Base-by-base conservation (phyloP, 2,329 filamentous ascomycete species). In the Fusarium lateritium region DNA sequence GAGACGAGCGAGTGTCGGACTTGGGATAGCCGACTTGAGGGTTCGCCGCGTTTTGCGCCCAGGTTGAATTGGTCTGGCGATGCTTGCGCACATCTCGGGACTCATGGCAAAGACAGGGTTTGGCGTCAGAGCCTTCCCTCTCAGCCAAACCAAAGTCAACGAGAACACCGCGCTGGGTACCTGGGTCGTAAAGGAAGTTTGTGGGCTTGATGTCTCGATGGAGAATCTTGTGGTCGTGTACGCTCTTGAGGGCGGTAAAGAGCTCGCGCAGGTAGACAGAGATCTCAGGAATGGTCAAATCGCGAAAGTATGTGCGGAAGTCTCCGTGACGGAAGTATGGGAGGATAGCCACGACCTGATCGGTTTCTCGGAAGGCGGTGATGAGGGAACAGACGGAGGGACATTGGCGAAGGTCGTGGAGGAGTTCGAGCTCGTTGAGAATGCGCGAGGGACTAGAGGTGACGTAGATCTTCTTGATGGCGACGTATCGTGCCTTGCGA, bases 101-200 rank as follows among this genome's bases (percentile, higher is more conserved):
- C 63, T 94, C 88, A 65, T 91, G 89, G 80, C 95, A 98, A n/a
- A 93, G 83, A 76, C 95, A 98, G 3, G 90, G 90, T 75, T 93
- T 92, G 77, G 85, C 88, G 53, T 97, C 94, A 24, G 89, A 89
- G 22, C 92, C 91, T 76, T 93, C 89, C 51, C 90, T 85, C 82
- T 99, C 96, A 36, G 96, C 96, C 17, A 99, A 87, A n/a, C 96
- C 96, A 82, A 99, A 99, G 77, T 99, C 96, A n/a, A 99, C 96
- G 1, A 99, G 87, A 3, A 99, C 95, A 40, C 96, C 96, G 56
- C 93, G 90, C 73, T 91, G 89, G 43, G 90, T 89, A 13, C 89
- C 83, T 1, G 93, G 93, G 69, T 97, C 94, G 81, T 98, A 98
- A 39, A 98, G 86, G 74, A 98, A 98, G 77, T 98, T 98, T 22